Percentiles rank a stretch among this genome's conserved stretches.
Evolutionary conservation across 306 rosid species (phyloP).

Genomic region (Carpinus fangiana): DNA sequence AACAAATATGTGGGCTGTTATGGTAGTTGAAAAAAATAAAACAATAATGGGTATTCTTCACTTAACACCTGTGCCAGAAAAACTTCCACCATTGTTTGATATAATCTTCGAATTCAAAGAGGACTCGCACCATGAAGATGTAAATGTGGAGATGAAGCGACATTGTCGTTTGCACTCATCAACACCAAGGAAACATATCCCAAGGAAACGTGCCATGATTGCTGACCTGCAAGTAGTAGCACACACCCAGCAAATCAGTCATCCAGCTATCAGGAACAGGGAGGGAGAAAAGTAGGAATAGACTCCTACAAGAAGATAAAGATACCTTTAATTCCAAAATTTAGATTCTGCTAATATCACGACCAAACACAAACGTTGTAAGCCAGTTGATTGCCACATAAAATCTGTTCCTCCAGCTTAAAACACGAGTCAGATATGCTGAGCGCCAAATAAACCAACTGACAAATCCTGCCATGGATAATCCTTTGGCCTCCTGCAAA

Average conservation of each 20-base stretch:
- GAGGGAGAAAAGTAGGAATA: background rate
- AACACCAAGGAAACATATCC: background rate
- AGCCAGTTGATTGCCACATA: constrained; percentile 96
- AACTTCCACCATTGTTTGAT: constrained; percentile 1
- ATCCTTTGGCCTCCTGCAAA: constrained; percentile 72
- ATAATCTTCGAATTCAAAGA: constrained; percentile 13
- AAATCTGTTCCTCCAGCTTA: constrained; percentile 97
- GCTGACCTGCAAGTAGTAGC: constrained; percentile 6
- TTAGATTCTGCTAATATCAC: constrained; percentile 91
- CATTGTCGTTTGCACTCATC: background rate
- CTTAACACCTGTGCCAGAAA: background rate
- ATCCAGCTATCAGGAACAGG: background rate
- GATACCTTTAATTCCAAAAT: constrained; percentile 29
- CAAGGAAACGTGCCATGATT: background rate
- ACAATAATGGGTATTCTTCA: background rate
- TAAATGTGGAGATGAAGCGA: background rate
- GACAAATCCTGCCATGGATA: constrained; percentile 75
- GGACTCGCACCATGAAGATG: constrained; percentile 16
- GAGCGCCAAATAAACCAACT: constrained; percentile 97
- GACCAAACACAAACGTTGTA: constrained; percentile 83
- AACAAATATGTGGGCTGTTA: background rate
- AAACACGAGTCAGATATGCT: constrained; percentile 77
- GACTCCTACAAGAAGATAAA: background rate
- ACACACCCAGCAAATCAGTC: background rate
- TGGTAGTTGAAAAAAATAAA: background rate